Conservation (phyloP, 2,329 filamentous ascomycete genomes). For the Colletotrichum viniferum region DNA sequence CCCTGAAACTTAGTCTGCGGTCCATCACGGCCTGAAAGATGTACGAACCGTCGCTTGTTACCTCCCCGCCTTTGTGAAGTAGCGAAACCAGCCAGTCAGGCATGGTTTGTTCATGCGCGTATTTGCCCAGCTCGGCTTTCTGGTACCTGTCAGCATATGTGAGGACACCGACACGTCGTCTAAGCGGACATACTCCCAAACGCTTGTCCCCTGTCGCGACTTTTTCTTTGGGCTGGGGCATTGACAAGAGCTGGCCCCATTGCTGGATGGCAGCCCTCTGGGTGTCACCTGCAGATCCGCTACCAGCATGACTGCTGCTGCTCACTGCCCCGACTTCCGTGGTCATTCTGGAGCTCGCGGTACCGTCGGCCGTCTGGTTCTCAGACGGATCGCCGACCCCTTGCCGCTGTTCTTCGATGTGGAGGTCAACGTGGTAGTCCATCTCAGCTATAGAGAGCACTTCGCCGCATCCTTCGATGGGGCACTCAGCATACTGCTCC, state of each 20-base stretch:
- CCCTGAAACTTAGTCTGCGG: constrained; percentile 44
- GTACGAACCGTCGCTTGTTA: constrained; percentile 54
- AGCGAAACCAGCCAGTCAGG: constrained; percentile 69
- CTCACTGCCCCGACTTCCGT: background rate
- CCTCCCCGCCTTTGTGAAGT: constrained; percentile 63
- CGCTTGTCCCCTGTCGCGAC: background rate
- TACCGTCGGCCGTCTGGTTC: background rate
- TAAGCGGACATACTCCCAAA: constrained; percentile 1
- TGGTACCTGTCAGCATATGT: constrained; percentile 24
- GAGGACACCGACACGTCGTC: background rate
- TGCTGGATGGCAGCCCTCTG: constrained; percentile 28
- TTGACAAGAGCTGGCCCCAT: constrained; percentile 32
- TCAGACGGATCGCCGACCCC: background rate
- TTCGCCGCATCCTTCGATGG: constrained; percentile 62
- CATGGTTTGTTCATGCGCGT: constrained; percentile 77
- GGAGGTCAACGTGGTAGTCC: constrained; percentile 63
- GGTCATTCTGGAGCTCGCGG: background rate
- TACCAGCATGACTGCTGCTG: background rate
- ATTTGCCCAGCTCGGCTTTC: constrained; percentile 71
- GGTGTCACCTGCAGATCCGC: background rate
- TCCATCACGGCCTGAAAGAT: background rate
- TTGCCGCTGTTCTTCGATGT: constrained; percentile 44
- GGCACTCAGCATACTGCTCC: constrained; percentile 9
- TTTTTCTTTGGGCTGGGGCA: background rate
- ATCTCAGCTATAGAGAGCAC: constrained; percentile 54